Conservation (phyloP, 768 basidiomycete species). For the Tephrocybe rancida region DNA sequence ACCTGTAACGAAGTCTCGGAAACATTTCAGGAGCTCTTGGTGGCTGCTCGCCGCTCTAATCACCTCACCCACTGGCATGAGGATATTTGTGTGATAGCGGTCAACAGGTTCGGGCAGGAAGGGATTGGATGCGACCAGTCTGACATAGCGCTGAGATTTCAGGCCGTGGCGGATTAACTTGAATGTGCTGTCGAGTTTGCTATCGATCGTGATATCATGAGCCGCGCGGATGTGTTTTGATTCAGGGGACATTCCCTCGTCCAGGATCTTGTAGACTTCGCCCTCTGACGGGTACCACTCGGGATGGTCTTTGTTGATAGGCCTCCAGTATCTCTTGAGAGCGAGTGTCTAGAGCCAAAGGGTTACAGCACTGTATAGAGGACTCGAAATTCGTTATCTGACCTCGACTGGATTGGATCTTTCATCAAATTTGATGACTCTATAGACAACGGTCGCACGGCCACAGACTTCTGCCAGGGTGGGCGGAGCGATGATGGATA, state of each 20-base stretch:
- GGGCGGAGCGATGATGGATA: background rate
- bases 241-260: background rate
- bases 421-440: too few species aligned
- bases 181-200: background rate
- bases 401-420: too few species aligned
- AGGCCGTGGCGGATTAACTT: background rate
- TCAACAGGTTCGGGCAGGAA: constrained; percentile 2
- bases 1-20: background rate
- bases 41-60: background rate
- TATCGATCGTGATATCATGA: background rate
- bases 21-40: background rate
- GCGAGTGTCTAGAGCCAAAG: too few species aligned
- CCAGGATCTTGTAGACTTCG: constrained; percentile 1
- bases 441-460: constrained; percentile 2
- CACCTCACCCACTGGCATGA: too few species aligned
- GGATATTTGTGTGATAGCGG: too few species aligned
- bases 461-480: background rate
- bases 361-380: too few species aligned
- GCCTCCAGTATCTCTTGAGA: too few species aligned
- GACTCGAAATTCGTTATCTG: too few species aligned
- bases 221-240: too few species aligned
- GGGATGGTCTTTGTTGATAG: too few species aligned
- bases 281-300: too few species aligned
- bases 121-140: background rate
- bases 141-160: too few species aligned